phyloP scores from a whole-genome alignment of 2,329 filamentous ascomycete genomes.

The Thielaviopsis populi region DNA sequence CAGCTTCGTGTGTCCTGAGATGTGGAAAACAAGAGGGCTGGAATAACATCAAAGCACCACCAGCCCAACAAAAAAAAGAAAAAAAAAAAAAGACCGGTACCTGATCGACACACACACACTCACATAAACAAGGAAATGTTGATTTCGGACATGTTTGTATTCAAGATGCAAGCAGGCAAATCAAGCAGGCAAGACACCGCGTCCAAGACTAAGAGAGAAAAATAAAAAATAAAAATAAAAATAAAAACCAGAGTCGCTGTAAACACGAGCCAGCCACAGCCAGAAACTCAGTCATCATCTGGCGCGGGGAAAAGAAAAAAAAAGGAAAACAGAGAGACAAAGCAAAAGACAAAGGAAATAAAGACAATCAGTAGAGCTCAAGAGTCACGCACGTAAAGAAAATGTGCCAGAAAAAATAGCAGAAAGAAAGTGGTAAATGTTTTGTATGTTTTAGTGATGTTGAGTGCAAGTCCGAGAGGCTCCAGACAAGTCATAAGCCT shows the following conservation, averaged over 20 bases:
- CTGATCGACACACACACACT: neutral
- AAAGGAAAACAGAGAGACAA: neutral
- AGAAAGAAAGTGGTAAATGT: neutral
- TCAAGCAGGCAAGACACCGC: neutral
- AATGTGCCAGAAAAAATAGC: no score
- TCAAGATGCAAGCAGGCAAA: neutral
- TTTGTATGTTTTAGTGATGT: neutral
- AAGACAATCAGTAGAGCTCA: neutral
- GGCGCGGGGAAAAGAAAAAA: neutral
- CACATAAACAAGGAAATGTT: neutral
- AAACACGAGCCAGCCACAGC: neutral
- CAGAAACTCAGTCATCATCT: neutral
- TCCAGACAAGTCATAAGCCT: neutral
- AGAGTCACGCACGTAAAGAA: neutral
- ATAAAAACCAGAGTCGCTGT: neutral
- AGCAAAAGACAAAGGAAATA: neutral
- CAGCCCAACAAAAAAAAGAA: neutral
- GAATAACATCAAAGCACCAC: neutral
- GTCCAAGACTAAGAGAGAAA: neutral
- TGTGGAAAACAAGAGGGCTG: neutral
- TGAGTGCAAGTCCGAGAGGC: neutral
- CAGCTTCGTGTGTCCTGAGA: no score
- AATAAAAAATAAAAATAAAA: neutral
- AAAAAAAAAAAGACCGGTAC: neutral
- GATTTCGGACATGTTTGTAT: neutral